Percentiles rank a stretch among this genome's conserved stretches.
Conservation (phyloP, 2,329 filamentous ascomycete species). For the Hypoxylon sp. region DNA sequence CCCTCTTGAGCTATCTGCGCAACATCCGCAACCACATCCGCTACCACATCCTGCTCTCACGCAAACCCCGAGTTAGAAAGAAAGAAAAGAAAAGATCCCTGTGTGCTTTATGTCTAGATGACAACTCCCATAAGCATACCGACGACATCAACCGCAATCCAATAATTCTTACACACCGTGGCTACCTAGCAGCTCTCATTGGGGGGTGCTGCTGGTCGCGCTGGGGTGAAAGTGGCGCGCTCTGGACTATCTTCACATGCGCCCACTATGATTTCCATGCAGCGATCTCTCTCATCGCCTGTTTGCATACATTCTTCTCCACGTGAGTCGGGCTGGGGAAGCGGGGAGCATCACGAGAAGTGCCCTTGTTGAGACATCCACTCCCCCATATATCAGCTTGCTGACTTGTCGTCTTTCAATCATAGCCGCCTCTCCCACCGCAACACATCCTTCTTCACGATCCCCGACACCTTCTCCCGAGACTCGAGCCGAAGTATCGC, state of each 20-base stretch:
- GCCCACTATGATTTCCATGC: slow-evolving; percentile 68
- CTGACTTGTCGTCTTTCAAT: slow-evolving; percentile 37
- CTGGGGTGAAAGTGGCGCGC: slow-evolving; percentile 47
- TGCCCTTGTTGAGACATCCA: slow-evolving; percentile 14
- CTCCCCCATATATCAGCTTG: slow-evolving; percentile 25
- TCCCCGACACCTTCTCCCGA: slow-evolving; percentile 65
- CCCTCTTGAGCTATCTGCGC: slow-evolving; percentile 26
- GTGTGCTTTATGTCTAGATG: slow-evolving; percentile 31
- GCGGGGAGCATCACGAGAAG: slow-evolving; percentile 14
- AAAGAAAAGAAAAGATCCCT: too few species aligned
- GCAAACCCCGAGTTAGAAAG: too few species aligned
- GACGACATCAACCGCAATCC: slow-evolving; percentile 19
- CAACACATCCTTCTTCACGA: slow-evolving; percentile 60
- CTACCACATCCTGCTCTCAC: slow-evolving; percentile 22
- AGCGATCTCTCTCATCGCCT: slow-evolving; percentile 69
- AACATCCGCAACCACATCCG: slow-evolving; percentile 15
- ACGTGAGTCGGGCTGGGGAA: slow-evolving; percentile 60
- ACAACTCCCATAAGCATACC: slow-evolving; percentile 15
- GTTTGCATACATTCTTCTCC: slow-evolving; percentile 65
- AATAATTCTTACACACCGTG: slow-evolving; percentile 35
- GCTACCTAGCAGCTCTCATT: slow-evolving; percentile 42
- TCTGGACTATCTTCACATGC: slow-evolving; percentile 50
- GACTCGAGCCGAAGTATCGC: slow-evolving; percentile 58
- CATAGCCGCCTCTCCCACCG: slow-evolving; percentile 61
- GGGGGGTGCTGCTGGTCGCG: slow-evolving; percentile 47